Percentiles rank a stretch among this genome's conserved stretches.
Conservation (phyloP, 1,284 basidiomycete species). For the Tilletiaria anomala region DNA sequence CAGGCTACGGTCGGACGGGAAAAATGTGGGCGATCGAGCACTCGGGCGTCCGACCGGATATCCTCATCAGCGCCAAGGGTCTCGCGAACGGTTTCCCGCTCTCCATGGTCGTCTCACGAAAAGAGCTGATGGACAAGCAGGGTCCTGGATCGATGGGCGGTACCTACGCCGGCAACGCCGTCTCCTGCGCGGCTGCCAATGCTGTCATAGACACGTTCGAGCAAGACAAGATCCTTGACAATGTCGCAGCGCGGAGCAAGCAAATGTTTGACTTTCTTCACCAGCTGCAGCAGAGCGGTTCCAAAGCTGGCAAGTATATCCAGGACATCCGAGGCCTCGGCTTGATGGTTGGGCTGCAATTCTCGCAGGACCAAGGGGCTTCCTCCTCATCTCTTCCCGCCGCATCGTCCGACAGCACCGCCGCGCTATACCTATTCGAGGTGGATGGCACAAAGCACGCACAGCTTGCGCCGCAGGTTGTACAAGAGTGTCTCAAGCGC, state of each 20-base stretch:
- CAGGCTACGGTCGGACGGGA: constrained; percentile 80
- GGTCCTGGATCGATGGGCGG: constrained; percentile 62
- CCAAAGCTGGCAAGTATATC: constrained; percentile 20
- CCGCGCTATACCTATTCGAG: background rate
- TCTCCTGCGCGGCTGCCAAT: constrained; percentile 25
- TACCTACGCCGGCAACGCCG: constrained; percentile 35
- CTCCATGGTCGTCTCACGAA: constrained; percentile 66
- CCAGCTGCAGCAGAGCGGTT: constrained; percentile 8
- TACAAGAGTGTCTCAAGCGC: constrained; percentile 21
- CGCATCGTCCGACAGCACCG: background rate
- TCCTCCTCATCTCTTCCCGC: background rate
- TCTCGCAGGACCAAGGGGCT: constrained; percentile 3
- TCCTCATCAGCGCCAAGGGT: constrained; percentile 82
- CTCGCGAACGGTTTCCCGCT: constrained; percentile 88
- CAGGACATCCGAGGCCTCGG: constrained; percentile 32
- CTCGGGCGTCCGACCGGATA: constrained; percentile 62
- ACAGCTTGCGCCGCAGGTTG: constrained; percentile 22
- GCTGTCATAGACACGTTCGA: constrained; percentile 27
- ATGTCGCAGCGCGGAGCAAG: constrained; percentile 18
- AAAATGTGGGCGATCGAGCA: constrained; percentile 62
- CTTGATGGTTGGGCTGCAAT: constrained; percentile 36
- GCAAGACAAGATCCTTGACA: constrained; percentile 29
- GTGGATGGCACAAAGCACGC: constrained; percentile 1
- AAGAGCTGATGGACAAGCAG: constrained; percentile 66
- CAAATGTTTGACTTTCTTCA: constrained; percentile 24